Evolutionary conservation across 1,284 basidiomycete species (phyloP).

Genomic region (Ceratobasidium sp.): DNA sequence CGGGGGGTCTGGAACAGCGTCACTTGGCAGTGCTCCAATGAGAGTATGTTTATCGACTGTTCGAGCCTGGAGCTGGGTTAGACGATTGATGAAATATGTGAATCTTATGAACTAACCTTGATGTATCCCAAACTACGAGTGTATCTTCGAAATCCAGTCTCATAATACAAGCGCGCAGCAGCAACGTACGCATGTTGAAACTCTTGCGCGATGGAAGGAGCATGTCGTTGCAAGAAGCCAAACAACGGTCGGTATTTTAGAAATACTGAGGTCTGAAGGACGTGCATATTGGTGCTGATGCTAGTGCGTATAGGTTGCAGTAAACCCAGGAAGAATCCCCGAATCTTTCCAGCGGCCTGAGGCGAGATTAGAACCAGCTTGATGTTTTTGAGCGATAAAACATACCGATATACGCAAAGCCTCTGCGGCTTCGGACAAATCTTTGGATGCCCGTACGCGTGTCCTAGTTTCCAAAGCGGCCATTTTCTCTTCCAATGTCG

Average conservation of each 20-base stretch:
- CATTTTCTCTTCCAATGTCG: slow-evolving; percentile 80
- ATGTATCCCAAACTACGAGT: slow-evolving; percentile 79
- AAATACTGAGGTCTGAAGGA: slow-evolving; percentile 88
- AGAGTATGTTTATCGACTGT: slow-evolving; percentile 68
- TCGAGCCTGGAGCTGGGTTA: slow-evolving; percentile 56
- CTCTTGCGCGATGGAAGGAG: slow-evolving; percentile 83
- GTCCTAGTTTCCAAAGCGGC: slow-evolving; percentile 71
- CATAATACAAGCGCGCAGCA: slow-evolving; percentile 89
- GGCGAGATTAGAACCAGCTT: neutral
- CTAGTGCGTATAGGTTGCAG: slow-evolving; percentile 83
- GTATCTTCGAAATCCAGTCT: slow-evolving; percentile 94
- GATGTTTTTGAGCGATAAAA: neutral
- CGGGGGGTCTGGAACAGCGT: slow-evolving; percentile 50
- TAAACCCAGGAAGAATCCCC: slow-evolving; percentile 84
- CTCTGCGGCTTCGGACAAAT: slow-evolving; percentile 83
- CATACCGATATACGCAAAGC: slow-evolving; percentile 83
- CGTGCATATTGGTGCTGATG: slow-evolving; percentile 91
- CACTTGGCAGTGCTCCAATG: slow-evolving; percentile 56
- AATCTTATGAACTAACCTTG: slow-evolving; percentile 58
- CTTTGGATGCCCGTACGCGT: slow-evolving; percentile 84
- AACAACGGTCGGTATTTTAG: slow-evolving; percentile 87
- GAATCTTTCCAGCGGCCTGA: slow-evolving; percentile 86
- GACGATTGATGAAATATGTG: neutral
- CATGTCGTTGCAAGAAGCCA: slow-evolving; percentile 84
- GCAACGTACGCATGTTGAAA: slow-evolving; percentile 88